Evolutionary conservation across 164 flowering plant genomes (phyloP), one percentile per base, ranked within the genome.

Genomic region (Chimonanthus salicifolius): DNA sequence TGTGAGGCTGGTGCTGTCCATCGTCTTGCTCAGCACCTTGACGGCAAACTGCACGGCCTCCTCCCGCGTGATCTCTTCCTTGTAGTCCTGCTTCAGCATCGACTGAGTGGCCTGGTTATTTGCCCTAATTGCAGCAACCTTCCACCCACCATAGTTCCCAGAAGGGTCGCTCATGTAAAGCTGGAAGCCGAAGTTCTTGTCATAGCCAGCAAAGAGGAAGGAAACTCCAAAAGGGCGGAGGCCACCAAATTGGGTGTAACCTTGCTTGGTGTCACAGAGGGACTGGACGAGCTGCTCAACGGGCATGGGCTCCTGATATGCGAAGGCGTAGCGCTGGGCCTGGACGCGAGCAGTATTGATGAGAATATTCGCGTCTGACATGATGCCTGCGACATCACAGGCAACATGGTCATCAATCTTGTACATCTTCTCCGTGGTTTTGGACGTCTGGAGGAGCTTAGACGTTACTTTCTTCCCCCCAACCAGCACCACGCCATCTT

Each of bases 381-480:
- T 77, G 70, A 77, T 73, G 0, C 79, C 79, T 15, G 79, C 79
- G 2, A 73, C 76, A 2, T 76, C 79, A 15, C 76, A 77, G 47
- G 79, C 79, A 11, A 77, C 54, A 44, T 77, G 79, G 58, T 69
- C 69, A 47, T 77, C 79, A 2, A 77, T 51, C 73, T 77, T 77
- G 76, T 73, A 73, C 72, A 77, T 77, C 65, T 77, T 77, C 66
- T 69, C 76, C 4, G 76, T 70, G 44, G 80, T 67, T 68, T 71
- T 74, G 46, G 79, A 80, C 54, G 74, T 68, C 60, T 74, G 78
- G 47, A 76, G 79, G 63, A 78, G 80, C 64, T 78, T 78, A 60
- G 77, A 74, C 21, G 80, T 78, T 3, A 74, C 77, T 74, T 78
- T 78, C 69, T 78, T 78, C 71, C 74, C 80, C 5, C 77, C 80